A percentile compares a stretch with the other conserved stretches of the same genome.
These are phyloP conservation scores for Delonix regia DNA, from an alignment of 306 rosid genomes.

Conservation along the genomic window DNA sequence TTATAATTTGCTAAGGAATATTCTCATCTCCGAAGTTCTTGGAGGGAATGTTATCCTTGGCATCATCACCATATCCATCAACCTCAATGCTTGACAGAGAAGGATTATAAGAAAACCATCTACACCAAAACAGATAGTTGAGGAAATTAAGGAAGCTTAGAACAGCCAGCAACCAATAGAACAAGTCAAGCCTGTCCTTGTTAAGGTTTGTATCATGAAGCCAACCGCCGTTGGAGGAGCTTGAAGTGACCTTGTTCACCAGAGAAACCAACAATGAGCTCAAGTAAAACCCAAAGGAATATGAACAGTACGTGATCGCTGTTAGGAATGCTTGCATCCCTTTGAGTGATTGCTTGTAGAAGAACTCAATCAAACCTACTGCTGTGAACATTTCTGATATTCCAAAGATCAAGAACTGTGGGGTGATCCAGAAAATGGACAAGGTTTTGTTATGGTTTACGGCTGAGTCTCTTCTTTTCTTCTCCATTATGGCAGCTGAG, in stretches of 20 bases:
- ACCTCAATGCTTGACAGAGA: constrained; percentile 41
- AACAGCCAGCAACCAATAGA: constrained; percentile 70
- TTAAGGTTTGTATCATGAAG: constrained; percentile 61
- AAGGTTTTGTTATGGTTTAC: constrained; percentile 44
- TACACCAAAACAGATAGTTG: constrained; percentile 66
- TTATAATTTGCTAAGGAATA: not conserved
- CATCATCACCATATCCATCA: constrained; percentile 23
- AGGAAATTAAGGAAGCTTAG: constrained; percentile 68
- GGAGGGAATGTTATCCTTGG: constrained; percentile 35
- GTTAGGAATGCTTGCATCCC: constrained; percentile 77
- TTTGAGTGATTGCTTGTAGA: constrained; percentile 66
- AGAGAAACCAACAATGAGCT: constrained; percentile 65
- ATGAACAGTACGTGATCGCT: constrained; percentile 69
- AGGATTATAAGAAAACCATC: constrained; percentile 53
- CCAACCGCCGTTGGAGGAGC: constrained; percentile 54
- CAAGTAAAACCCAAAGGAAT: constrained; percentile 71
- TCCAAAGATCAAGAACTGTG: constrained; percentile 92
- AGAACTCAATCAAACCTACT: constrained; percentile 74
- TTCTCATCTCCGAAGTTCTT: not conserved
- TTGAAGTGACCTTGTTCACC: constrained; percentile 63
- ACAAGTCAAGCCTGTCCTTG: constrained; percentile 71
- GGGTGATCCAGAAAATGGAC: constrained; percentile 95
- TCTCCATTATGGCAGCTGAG: constrained; percentile 84
- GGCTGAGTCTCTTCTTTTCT: constrained; percentile 72
- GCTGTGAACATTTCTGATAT: constrained; percentile 90